Conservation (phyloP, 2,329 filamentous ascomycete species). For the Penicillium sp. region DNA sequence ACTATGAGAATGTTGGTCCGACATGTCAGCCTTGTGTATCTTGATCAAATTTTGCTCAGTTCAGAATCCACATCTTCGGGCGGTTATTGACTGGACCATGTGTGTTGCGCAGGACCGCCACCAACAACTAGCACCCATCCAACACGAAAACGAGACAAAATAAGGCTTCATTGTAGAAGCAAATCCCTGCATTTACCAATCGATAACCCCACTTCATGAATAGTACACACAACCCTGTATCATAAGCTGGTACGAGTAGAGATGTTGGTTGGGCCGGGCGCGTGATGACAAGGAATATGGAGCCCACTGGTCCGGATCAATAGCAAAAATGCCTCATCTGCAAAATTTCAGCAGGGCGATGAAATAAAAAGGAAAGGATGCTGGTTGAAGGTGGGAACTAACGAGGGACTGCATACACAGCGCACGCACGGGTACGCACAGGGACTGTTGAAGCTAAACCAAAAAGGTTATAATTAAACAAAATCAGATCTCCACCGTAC, state of each 20-base stretch:
- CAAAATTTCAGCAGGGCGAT: not conserved
- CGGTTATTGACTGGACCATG: constrained; percentile 1
- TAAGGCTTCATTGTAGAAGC: not conserved
- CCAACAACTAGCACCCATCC: not conserved
- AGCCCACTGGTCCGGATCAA: not conserved
- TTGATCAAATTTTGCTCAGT: not conserved
- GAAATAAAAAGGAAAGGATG: not conserved
- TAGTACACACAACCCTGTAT: not conserved
- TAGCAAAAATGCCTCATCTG: not conserved
- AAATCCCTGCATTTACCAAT: not conserved
- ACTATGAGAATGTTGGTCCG: not conserved
- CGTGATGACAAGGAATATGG: not conserved
- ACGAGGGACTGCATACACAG: not conserved
- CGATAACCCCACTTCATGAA: not conserved
- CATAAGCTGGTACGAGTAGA: not conserved
- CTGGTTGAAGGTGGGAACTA: not conserved
- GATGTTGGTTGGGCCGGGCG: not conserved
- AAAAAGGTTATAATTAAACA: not conserved
- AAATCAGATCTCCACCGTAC: not conserved
- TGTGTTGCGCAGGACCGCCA: not conserved
- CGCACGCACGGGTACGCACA: not conserved
- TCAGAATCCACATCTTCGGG: not conserved
- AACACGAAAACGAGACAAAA: not conserved
- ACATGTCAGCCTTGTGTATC: not conserved
- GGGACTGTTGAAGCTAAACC: not conserved